Base-by-base conservation (phyloP, 495 filamentous ascomycete genomes). In the Penicillium cinerascens region DNA sequence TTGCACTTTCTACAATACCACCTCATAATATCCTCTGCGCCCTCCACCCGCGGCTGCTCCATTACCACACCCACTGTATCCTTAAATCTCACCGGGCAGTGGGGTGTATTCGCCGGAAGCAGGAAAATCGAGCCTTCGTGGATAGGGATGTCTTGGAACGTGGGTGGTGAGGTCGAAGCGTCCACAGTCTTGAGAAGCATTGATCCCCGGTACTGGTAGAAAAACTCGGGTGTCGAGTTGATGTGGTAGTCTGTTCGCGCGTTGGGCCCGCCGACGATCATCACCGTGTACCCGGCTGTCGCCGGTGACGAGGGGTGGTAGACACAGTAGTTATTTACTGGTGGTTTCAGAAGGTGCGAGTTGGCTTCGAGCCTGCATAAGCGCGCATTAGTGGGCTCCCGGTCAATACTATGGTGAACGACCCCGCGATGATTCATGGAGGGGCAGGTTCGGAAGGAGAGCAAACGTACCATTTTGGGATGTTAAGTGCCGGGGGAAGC, bases 241-340 rank as follows among this genome's bases (percentile, higher is more conserved):
- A 98, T 95, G 78, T 97, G 93, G 76, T 96, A 98, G 78, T 97
- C 95, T 44, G 91, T 96, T 55, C 93, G 85, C 15, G 89, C 89
- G 70, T 98, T 98, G 49, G 93, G 93, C 13, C 93, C 95, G 61
- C 93, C 93, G 49, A 98, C 92, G 56, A 98, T 91, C 90, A 78
- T 78, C 6, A 78, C 73, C 3, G 74, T 78, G 58, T 76, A 75
- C 33, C 74, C 74, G 44, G 73, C 55, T 35, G 73, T 76, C 2
- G 62, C 60, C 7, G 72, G 65, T 2, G 64, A 68, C 22, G 74
- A 69, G 17, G 74, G 74, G 61, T 96, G 85, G 73, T 96, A 93
- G 54, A 98, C 89, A 72, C 91, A 95, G 71, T 92, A 95, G 71
- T 97, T 98, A 69, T 97, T 97, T 61, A 98, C 86, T 2, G 93